Conservation (phyloP, 495 filamentous ascomycete species). For the Corynascus novoguineensis region DNA sequence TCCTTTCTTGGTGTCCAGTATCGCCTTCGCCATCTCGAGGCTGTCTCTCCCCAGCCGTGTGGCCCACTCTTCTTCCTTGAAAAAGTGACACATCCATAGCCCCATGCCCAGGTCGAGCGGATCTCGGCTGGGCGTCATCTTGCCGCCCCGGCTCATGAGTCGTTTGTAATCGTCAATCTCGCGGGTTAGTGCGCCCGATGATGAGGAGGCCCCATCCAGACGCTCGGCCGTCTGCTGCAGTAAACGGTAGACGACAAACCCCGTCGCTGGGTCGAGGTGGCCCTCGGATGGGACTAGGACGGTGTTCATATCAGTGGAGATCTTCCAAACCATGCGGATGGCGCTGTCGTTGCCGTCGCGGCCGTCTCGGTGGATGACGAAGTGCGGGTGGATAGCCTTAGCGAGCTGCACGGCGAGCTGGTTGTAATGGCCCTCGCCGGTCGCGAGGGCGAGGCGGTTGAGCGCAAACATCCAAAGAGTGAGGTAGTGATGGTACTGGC, state of each 20-base stretch:
- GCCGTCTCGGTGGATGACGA: slow-evolving; percentile 43
- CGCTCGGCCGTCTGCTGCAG: slow-evolving; percentile 43
- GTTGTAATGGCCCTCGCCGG: slow-evolving; percentile 48
- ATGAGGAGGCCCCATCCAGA: slow-evolving; percentile 10
- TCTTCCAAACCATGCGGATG: slow-evolving; percentile 60
- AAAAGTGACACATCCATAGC: slow-evolving; percentile 59
- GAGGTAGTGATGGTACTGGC: slow-evolving; percentile 65
- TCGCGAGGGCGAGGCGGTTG: slow-evolving; percentile 53
- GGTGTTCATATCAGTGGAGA: slow-evolving; percentile 47
- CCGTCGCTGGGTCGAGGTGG: slow-evolving; percentile 58
- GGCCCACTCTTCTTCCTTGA: slow-evolving; percentile 49
- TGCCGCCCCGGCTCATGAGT: slow-evolving; percentile 49
- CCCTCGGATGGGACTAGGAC: slow-evolving; percentile 53
- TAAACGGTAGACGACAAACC: slow-evolving; percentile 52
- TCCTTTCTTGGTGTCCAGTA: slow-evolving; percentile 28
- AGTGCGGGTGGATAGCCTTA: slow-evolving; percentile 53
- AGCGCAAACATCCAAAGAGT: slow-evolving; percentile 69
- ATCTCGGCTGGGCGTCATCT: slow-evolving; percentile 43
- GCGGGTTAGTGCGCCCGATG: slow-evolving; percentile 35
- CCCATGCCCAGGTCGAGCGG: slow-evolving; percentile 61
- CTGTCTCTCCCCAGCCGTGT: slow-evolving; percentile 38
- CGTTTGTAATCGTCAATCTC: slow-evolving; percentile 57
- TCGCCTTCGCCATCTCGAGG: slow-evolving; percentile 40
- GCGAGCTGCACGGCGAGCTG: slow-evolving; percentile 52
- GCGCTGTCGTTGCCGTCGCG: no score